phyloP scores from a whole-genome alignment of 495 filamentous ascomycete species.

The Entonaema liquescens region DNA sequence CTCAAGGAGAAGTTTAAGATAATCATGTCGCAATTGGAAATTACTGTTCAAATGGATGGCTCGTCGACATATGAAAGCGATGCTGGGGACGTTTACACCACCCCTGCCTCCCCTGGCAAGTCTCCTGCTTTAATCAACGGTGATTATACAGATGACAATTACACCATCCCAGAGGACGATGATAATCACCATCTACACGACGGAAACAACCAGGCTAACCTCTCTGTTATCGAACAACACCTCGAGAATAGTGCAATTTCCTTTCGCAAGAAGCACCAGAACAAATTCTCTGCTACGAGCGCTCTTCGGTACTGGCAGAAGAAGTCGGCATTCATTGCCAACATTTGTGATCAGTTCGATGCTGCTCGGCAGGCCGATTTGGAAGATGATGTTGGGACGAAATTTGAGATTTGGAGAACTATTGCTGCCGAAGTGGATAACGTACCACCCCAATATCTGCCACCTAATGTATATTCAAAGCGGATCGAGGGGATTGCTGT shows the following conservation, averaged over 20 bases:
- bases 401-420: slow-evolving; percentile 39
- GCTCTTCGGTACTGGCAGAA: slow-evolving; percentile 44
- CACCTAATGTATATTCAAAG: slow-evolving; percentile 43
- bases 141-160: neutral
- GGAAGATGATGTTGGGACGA: slow-evolving; percentile 30
- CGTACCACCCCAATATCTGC: slow-evolving; percentile 27
- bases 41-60: slow-evolving; percentile 68
- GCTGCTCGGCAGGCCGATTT: slow-evolving; percentile 40
- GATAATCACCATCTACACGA: neutral
- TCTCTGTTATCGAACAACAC: slow-evolving; percentile 30
- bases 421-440: slow-evolving; percentile 29
- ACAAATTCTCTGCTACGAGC: slow-evolving; percentile 36
- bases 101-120: neutral
- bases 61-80: slow-evolving; percentile 25
- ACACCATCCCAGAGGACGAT: neutral
- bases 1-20: slow-evolving; percentile 74
- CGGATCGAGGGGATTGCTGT: slow-evolving; percentile 42
- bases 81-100: slow-evolving; percentile 15
- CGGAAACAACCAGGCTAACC: slow-evolving; percentile 20
- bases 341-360: slow-evolving; percentile 41
- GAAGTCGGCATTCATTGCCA: slow-evolving; percentile 31
- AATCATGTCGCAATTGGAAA: slow-evolving; percentile 69
- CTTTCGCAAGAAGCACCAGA: slow-evolving; percentile 39
- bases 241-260: slow-evolving; percentile 37
- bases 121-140: neutral